phyloP scores from a whole-genome alignment of 1,139 yeast genomes.

The Yamadazyma songkhlaensis region DNA sequence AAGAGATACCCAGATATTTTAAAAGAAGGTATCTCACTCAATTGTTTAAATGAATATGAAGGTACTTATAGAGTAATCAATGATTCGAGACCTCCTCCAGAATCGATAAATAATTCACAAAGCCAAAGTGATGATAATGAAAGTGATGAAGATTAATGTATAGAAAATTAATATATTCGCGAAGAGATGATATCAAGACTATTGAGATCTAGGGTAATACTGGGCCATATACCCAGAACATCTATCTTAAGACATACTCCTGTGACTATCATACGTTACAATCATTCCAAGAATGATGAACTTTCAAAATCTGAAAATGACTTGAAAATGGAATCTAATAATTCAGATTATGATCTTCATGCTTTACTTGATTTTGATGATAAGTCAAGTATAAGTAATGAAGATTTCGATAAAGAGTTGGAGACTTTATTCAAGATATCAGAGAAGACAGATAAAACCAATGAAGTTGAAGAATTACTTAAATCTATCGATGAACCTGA shows the following conservation, averaged over 20 bases:
- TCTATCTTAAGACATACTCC: too few relatives aligned
- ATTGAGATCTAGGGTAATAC: too few relatives aligned
- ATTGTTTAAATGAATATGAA: conserved; percentile 19
- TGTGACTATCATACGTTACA: not conserved
- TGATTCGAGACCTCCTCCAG: not conserved
- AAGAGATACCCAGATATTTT: not conserved
- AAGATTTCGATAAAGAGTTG: conserved; percentile 3
- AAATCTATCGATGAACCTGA: not conserved
- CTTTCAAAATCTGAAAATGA: not conserved
- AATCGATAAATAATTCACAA: too few relatives aligned
- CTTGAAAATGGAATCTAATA: not conserved
- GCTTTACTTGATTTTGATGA: conserved; percentile 4
- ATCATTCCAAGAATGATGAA: not conserved
- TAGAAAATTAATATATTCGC: conserved; percentile 1
- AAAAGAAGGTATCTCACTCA: not conserved
- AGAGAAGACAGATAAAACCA: not conserved
- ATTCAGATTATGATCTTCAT: conserved; percentile 2
- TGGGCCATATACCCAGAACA: too few relatives aligned
- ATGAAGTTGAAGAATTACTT: not conserved
- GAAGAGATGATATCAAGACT: not conserved
- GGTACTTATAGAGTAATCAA: conserved; percentile 17
- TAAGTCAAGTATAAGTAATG: not conserved
- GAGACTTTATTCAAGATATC: not conserved
- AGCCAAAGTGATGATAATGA: not conserved
- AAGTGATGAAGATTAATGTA: not conserved